These are phyloP conservation scores for Ramularia collo-cygni DNA, from an alignment of 2,329 filamentous ascomycete species.

Conservation along the genomic window DNA sequence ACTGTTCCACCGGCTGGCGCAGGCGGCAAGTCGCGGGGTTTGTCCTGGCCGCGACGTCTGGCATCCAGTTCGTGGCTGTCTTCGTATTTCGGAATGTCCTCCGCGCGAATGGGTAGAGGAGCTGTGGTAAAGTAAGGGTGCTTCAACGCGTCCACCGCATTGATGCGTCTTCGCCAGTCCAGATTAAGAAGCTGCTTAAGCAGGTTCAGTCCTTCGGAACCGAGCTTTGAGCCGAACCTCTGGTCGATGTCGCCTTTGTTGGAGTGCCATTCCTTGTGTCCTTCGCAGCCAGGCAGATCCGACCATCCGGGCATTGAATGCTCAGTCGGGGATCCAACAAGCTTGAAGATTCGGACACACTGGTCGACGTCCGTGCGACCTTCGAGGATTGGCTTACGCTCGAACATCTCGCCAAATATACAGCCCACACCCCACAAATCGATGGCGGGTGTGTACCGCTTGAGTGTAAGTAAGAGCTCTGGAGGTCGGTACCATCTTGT, in stretches of 20 bases:
- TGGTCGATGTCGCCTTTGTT: conserved; percentile 61
- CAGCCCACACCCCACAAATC: conserved; percentile 99
- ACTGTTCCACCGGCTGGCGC: conserved; percentile 89
- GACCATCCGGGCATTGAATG: conserved; percentile 91
- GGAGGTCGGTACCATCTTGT: conserved; percentile 96
- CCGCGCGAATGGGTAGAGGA: conserved; percentile 72
- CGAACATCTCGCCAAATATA: conserved; percentile 96
- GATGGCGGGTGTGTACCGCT: conserved; percentile 92
- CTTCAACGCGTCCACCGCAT: conserved; percentile 86
- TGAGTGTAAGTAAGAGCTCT: conserved; percentile 79
- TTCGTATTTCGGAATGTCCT: conserved; percentile 84
- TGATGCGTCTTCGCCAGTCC: conserved; percentile 82
- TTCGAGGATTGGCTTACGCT: conserved; percentile 83
- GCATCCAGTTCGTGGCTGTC: conserved; percentile 91
- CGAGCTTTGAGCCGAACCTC: conserved; percentile 52
- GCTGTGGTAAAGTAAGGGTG: conserved; percentile 82
- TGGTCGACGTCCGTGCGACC: conserved; percentile 87
- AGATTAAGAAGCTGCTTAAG: conserved; percentile 77
- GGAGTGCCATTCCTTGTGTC: conserved; percentile 55
- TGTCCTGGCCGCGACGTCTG: conserved; percentile 78
- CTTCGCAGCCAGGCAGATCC: conserved; percentile 71
- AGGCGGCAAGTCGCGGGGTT: conserved; percentile 76
- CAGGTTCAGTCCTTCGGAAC: conserved; percentile 67
- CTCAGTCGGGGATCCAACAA: conserved; percentile 84
- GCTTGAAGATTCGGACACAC: conserved; percentile 85